These are phyloP conservation scores for Ehretia macrophylla DNA, from an alignment of 257 asterid genomes.

Conservation along the genomic window DNA sequence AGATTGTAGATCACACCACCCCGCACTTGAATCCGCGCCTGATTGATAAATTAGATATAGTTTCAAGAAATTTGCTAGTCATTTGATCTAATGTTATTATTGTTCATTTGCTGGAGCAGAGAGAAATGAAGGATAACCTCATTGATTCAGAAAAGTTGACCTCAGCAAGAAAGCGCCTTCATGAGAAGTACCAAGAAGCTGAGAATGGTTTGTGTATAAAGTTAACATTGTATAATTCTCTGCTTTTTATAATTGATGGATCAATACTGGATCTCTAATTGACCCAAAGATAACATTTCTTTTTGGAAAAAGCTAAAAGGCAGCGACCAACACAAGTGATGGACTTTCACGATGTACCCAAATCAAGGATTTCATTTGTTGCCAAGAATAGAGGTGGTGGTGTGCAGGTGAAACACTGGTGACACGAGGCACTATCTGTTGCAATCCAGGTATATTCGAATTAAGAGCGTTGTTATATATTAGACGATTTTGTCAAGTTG, in stretches of 20 bases:
- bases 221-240: constrained; percentile 22
- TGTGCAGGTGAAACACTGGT: constrained; percentile 78
- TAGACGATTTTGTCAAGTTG: no score
- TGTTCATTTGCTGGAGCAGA: constrained; percentile 43
- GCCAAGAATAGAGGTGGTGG: constrained; percentile 71
- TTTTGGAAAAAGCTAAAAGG: constrained; percentile 77
- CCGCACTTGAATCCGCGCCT: no score
- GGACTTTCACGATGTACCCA: constrained; percentile 96
- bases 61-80: background rate
- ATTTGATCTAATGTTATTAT: background rate
- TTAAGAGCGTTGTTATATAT: no score
- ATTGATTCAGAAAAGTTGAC: constrained; percentile 67
- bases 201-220: constrained; percentile 63
- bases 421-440: constrained; percentile 13
- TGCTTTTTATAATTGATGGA: constrained; percentile 1
- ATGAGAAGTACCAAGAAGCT: constrained; percentile 93
- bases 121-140: constrained; percentile 47
- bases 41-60: constrained; percentile 16
- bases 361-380: constrained; percentile 72
- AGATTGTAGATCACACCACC: no score
- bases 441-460: no score
- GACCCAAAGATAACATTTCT: no score
- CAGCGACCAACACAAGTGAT: constrained; percentile 89
- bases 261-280: no score
- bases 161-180: constrained; percentile 85